Evolutionary conservation across 1,284 basidiomycete genomes (phyloP), one percentile per base, ranked within the genome.

Genomic region (Trametes sp.): DNA sequence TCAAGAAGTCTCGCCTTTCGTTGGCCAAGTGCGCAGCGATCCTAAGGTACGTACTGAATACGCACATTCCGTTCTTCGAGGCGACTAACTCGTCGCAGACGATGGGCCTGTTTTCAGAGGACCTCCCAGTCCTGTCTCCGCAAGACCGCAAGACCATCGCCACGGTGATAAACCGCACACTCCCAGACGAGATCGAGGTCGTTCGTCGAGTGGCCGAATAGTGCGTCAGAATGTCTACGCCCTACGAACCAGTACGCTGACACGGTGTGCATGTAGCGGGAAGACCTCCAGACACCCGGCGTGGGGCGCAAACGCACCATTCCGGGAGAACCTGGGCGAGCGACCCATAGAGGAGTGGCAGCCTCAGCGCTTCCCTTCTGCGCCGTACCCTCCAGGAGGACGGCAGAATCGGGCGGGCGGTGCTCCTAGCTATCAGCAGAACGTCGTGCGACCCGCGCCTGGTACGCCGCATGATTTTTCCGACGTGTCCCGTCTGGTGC

Each of bases 1-100:
- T 1, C 81, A 79, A 56, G 65, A 75, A 2, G 61, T 85, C 8
- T 87, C 86, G 0, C 73, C 76, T 11, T 89, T 88, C 69, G 68
- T 89, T 14, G 75, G 76, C 0, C 69, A 66, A 0, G 75, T 83
- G 10, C 66, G 73, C 42, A 69, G 73, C 53, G 73, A 80, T 48
- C 68, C 79, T 61, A 66, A 76, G 56, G 84, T 86, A 76, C 46
- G 38, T 51, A 33, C 11, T 23, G 11, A 9, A 38, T 11, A 7
- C 29, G 1, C 5, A 9, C 1, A 23, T 14, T 10, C 5, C 14
- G 14, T 4, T 2, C 26, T 42, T 26, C 21, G 16, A 10, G 4
- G 23, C 21, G n/a, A 57, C 48, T 28, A 21, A 42, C 48, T 14
- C 14, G 19, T 41, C 16, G n/a, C 42, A 70, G 62, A 62, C 52